Percentiles rank a stretch among this genome's conserved stretches.
Conservation (phyloP, 176 grass and related monocot genomes). For the Bonia amplexicaulis region DNA sequence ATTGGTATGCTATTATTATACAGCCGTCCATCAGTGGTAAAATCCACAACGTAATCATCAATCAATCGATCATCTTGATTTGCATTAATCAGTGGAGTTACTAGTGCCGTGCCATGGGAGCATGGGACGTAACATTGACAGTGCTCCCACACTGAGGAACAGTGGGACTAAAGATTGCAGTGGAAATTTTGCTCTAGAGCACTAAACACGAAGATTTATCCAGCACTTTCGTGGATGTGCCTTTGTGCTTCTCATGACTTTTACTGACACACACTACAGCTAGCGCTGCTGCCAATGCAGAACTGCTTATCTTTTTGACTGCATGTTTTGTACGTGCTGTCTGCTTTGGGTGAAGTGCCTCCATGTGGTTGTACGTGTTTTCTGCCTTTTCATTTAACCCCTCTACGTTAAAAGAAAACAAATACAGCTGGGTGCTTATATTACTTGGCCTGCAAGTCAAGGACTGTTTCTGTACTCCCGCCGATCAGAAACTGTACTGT, state of each 20-base stretch:
- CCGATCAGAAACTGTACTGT: not conserved
- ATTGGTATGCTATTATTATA: not conserved
- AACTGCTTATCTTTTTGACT: not conserved
- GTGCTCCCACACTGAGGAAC: not conserved
- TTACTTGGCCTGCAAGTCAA: not conserved
- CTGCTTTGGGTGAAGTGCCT: not conserved
- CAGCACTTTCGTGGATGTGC: not conserved
- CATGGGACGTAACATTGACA: not conserved
- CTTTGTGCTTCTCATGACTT: not conserved
- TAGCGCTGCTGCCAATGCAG: not conserved
- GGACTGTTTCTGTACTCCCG: not conserved
- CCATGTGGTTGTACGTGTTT: not conserved
- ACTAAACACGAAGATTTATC: not conserved
- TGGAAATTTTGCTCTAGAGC: not conserved
- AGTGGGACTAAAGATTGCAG: not conserved
- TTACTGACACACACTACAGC: not conserved
- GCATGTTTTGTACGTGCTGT: not conserved
- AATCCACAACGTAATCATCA: not conserved
- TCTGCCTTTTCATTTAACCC: not conserved
- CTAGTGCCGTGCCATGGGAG: not conserved
- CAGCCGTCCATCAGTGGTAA: not conserved
- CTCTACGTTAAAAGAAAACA: not conserved
- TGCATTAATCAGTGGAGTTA: not conserved
- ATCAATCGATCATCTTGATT: constrained; percentile 1
- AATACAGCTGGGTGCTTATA: not conserved